These are phyloP conservation scores for Bipolaris zeicola DNA, from an alignment of 2,329 filamentous ascomycete species.

Conservation along the genomic window DNA sequence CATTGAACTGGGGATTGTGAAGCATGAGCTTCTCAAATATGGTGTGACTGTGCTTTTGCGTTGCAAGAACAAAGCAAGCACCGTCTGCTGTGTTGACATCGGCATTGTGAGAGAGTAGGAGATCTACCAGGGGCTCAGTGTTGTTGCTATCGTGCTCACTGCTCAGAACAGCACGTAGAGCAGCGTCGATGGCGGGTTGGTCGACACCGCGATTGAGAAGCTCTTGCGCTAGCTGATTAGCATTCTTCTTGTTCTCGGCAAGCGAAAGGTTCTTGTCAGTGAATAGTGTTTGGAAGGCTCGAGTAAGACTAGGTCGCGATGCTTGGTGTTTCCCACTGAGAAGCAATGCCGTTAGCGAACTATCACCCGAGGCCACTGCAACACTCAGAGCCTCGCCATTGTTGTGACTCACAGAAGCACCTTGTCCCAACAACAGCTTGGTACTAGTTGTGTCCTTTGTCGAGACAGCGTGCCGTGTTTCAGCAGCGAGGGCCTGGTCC, in stretches of 20 bases:
- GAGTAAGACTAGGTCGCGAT: conserved; percentile 33
- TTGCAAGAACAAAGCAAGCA: conserved; percentile 39
- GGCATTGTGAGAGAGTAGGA: conserved; percentile 35
- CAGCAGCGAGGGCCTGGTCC: conserved; percentile 34
- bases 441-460: conserved; percentile 33
- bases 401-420: conserved; percentile 56
- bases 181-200: conserved; percentile 35
- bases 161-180: conserved; percentile 29
- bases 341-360: conserved; percentile 57
- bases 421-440: conserved; percentile 37
- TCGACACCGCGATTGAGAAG: conserved; percentile 39
- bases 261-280: conserved; percentile 14
- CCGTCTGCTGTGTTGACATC: conserved; percentile 42
- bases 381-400: conserved; percentile 61
- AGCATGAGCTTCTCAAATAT: conserved; percentile 36
- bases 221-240: conserved; percentile 25
- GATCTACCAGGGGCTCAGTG: conserved; percentile 24
- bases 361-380: conserved; percentile 60
- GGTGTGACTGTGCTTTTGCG: conserved; percentile 24
- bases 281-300: conserved; percentile 37
- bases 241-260: conserved; percentile 1
- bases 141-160: conserved; percentile 12
- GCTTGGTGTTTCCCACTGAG: conserved; percentile 48
- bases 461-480: conserved; percentile 28
- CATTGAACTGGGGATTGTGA: conserved; percentile 56